Evolutionary conservation across 2,329 filamentous ascomycete genomes (phyloP), one percentile per base, ranked within the genome.

Genomic region (Bipolaris gigantea): DNA sequence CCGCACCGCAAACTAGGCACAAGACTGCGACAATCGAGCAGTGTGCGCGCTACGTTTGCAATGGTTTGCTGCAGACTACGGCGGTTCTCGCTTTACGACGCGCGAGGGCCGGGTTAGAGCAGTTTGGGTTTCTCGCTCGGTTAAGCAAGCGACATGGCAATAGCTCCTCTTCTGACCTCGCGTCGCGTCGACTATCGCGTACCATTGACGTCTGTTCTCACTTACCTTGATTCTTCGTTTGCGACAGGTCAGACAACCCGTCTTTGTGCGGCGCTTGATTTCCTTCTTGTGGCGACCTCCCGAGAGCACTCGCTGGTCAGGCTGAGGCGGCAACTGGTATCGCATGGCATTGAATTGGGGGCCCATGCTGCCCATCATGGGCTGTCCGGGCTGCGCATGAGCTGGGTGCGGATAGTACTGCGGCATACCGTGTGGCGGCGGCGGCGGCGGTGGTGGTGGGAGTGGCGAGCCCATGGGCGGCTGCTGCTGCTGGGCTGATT

Each of bases 251-350:
- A 81, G 57, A 74, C 87, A 90, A n/a, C 86, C 86, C 1, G 86
- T 89, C 76, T 89, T 89, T 53, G 88, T 90, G 70, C 88, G 81
- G 62, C 87, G 81, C 77, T 90, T 90, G 72, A 90, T 89, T 75
- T 90, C 87, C 76, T 89, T 86, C 74, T 85, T 85, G 72, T 88
- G 85, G 65, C 86, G 79, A 43, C 83, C 83, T 55, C 84, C 83
- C 19, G 83, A 83, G 72, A 87, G 80, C 58, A 85, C 79, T 62
- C 81, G 78, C 69, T 80, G 61, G 75, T 79, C 76, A 33, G 63
- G 62, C 42, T 71, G 67, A 70, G 84, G 76, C 59, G 84, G 81
- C 38, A 85, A 72, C 55, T 82, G 79, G 69, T 83, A 85, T 67
- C 83, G 80, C 76, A 83, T 79, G 50, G 64, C 64, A 54, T 76